Evolutionary conservation across 2,329 filamentous ascomycete genomes (phyloP).

Genomic region (Aspergillus flavus): DNA sequence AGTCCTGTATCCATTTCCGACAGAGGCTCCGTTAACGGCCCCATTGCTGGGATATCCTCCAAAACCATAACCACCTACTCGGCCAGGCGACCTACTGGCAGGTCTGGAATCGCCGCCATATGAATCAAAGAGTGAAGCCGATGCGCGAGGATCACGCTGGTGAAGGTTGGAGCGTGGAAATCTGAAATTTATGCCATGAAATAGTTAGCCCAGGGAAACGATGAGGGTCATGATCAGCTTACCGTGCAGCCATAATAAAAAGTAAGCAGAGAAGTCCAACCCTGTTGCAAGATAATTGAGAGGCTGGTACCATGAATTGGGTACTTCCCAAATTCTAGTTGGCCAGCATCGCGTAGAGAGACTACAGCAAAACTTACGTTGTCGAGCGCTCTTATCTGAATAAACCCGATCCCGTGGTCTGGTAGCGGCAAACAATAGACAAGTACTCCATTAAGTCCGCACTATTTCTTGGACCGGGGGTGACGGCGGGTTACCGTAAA

Average conservation of each 20-base stretch:
- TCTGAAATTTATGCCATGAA: conserved; percentile 44
- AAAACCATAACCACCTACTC: conserved; percentile 57
- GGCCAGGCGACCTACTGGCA: conserved; percentile 41
- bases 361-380: neutral
- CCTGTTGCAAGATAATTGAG: conserved; percentile 7
- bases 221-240: conserved; percentile 13
- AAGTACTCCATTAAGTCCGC: neutral
- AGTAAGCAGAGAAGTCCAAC: neutral
- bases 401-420: neutral
- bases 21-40: conserved; percentile 28
- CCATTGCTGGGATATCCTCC: conserved; percentile 32
- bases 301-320: neutral
- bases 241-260: conserved; percentile 40
- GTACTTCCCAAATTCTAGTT: conserved; percentile 3
- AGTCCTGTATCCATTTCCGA: conserved; percentile 48
- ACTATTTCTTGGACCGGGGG: neutral
- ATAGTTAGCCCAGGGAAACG: neutral
- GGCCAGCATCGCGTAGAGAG: neutral
- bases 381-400: neutral
- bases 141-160: conserved; percentile 66
- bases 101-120: conserved; percentile 62
- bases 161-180: conserved; percentile 70
- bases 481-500: neutral
- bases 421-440: conserved; percentile 16
- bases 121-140: conserved; percentile 74